These are phyloP conservation scores for Modicella reniformis DNA, from an alignment of 371 early-diverging fungal species.

Conservation along the genomic window DNA sequence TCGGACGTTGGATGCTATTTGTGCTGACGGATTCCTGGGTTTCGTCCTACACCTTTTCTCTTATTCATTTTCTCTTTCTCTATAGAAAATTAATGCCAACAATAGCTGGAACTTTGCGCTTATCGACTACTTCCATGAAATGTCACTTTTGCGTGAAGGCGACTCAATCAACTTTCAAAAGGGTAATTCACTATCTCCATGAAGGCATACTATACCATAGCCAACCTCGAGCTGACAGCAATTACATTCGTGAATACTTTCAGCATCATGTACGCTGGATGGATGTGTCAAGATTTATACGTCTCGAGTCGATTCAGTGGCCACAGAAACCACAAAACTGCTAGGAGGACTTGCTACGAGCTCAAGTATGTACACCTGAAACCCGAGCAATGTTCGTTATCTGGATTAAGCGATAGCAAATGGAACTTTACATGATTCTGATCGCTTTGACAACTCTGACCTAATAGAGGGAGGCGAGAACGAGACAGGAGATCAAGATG, in stretches of 20 bases:
- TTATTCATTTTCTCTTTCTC: not conserved
- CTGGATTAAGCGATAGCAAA: no score
- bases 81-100: conserved; percentile 94
- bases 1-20: no score
- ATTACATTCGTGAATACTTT: not conserved
- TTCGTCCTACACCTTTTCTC: not conserved
- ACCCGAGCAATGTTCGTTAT: not conserved
- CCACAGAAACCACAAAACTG: conserved; percentile 93
- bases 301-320: conserved; percentile 98
- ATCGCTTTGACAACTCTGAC: no score
- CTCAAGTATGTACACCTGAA: conserved; percentile 57
- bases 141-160: conserved; percentile 93
- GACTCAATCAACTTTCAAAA: conserved; percentile 98
- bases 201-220: not conserved
- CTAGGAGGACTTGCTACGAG: conserved; percentile 86
- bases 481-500: conserved; percentile 64
- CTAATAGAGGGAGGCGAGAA: conserved; percentile 33
- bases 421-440: no score
- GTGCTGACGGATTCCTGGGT: no score
- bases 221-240: not conserved
- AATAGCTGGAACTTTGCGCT: conserved; percentile 98
- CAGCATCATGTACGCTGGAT: conserved; percentile 97
- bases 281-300: conserved; percentile 99
- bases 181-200: conserved; percentile 19
- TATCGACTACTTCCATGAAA: conserved; percentile 98